phyloP scores from a whole-genome alignment of 352 stramenopile genomes.

The Elongisporangium prolatum region DNA sequence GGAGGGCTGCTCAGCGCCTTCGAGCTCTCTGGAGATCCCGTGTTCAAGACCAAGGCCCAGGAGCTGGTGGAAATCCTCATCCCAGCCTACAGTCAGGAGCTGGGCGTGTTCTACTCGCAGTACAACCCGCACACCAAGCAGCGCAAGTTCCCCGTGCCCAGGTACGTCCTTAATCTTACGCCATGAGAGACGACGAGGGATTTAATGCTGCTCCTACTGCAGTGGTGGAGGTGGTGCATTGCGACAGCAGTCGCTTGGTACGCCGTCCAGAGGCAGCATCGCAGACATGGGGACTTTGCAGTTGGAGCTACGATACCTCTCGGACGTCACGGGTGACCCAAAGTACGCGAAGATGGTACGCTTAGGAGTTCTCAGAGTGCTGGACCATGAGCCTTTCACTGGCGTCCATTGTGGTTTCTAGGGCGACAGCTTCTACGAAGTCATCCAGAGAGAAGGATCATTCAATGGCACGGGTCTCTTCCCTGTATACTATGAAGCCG shows the following conservation, averaged over 20 bases:
- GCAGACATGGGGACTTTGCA: slow-evolving; percentile 71
- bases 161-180: background rate
- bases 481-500: slow-evolving; percentile 51
- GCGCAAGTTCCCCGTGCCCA: background rate
- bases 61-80: slow-evolving; percentile 91
- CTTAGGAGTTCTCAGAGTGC: background rate
- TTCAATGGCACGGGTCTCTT: slow-evolving; percentile 70
- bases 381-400: slow-evolving; percentile 4
- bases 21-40: slow-evolving; percentile 78
- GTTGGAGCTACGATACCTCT: slow-evolving; percentile 55
- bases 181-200: background rate
- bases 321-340: slow-evolving; percentile 42
- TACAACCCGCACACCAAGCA: slow-evolving; percentile 84
- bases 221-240: background rate
- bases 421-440: slow-evolving; percentile 50
- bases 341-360: slow-evolving; percentile 39
- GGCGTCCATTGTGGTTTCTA: slow-evolving; percentile 9
- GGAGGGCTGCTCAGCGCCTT: slow-evolving; percentile 96
- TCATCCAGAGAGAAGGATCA: slow-evolving; percentile 38
- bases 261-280: slow-evolving; percentile 8
- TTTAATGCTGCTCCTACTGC: background rate
- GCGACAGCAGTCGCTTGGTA: background rate
- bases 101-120: slow-evolving; percentile 88
- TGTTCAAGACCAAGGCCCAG: slow-evolving; percentile 91
- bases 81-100: slow-evolving; percentile 85